Evolutionary conservation across 2,329 filamentous ascomycete genomes (phyloP).

Genomic region (Epicoccum sorghinum): DNA sequence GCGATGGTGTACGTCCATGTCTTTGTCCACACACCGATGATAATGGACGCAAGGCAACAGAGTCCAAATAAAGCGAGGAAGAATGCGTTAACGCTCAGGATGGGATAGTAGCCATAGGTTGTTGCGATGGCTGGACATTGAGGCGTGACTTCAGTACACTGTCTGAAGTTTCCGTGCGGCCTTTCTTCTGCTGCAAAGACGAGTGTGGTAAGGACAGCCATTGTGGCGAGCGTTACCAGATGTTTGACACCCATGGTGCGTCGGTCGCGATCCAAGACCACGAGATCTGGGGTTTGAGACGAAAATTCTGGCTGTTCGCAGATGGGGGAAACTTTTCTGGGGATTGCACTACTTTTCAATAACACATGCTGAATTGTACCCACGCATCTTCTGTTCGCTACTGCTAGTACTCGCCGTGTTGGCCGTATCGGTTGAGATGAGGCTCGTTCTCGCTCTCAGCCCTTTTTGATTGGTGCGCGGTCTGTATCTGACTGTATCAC

Average conservation of each 20-base stretch:
- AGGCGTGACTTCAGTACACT: conserved; percentile 30
- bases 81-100: conserved; percentile 47
- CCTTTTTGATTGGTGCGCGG: conserved; percentile 12
- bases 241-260: conserved; percentile 5
- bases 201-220: conserved; percentile 2
- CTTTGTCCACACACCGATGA: conserved; percentile 40
- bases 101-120: conserved; percentile 50
- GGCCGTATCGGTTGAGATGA: conserved; percentile 7
- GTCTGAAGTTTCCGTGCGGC: conserved; percentile 30
- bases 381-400: conserved; percentile 5
- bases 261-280: not conserved
- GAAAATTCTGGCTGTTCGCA: not conserved
- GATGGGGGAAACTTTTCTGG: not conserved
- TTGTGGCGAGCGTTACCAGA: conserved; percentile 2
- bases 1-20: conserved; percentile 51
- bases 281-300: conserved; percentile 1
- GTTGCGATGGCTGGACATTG: conserved; percentile 45
- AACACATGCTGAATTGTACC: conserved; percentile 4
- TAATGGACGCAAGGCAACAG: conserved; percentile 24
- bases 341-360: conserved; percentile 11
- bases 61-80: conserved; percentile 38
- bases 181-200: conserved; percentile 20
- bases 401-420: conserved; percentile 7
- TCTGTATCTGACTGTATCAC: conserved; percentile 7
- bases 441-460: conserved; percentile 17